Base-by-base conservation (phyloP, 2,329 filamentous ascomycete genomes). In the Pestalotiopsis fici region DNA sequence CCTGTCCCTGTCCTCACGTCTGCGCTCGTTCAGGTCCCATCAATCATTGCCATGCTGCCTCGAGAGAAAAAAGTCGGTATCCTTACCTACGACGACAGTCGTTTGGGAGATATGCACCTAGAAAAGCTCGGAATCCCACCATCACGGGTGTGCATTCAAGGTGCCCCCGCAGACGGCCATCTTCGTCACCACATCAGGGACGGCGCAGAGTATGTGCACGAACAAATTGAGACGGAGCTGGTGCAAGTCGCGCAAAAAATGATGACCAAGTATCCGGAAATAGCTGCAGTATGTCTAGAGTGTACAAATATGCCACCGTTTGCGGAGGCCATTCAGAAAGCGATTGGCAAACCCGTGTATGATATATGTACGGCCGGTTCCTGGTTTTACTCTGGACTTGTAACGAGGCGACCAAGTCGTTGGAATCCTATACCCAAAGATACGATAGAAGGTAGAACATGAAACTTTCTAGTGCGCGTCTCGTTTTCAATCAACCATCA, bases 281-380 rank as follows among this genome's bases (percentile, higher is more conserved):
- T 77, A 23, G 70, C 66, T 13, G 76, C 73, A 7, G 55, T 76
- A 59, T 74, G 71, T 37, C 67, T 81, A 28, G 79, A 80, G 67
- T 81, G 79, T 67, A 80, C 75, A 2, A 76, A 80, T 37, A 79
- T 81, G 77, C 74, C 79, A 0, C 76, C 78, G 0, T 80, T 77
- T 65, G 75, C 73, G 0, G 73, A 76, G 57, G 71, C 73, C 0
- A 77, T 81, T 27, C 75, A 77, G n/a, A n/a, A 60, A 13, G 73
- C 73, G 7, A 70, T 76, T 2, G 70, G 71, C 0, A 56, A 77
- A 27, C 77, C 78, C 0, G 76, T 78, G 0, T 79, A 79, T 62
- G 79, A 81, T 69, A 75, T 81, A 3, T 78, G 74, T 55, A 79
- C 79, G 1, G 73, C 78, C 72, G 77, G 71, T 0, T 66, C 60